These are phyloP conservation scores for Chalara sp. DNA, from an alignment of 2,329 filamentous ascomycete genomes.

Conservation along the genomic window DNA sequence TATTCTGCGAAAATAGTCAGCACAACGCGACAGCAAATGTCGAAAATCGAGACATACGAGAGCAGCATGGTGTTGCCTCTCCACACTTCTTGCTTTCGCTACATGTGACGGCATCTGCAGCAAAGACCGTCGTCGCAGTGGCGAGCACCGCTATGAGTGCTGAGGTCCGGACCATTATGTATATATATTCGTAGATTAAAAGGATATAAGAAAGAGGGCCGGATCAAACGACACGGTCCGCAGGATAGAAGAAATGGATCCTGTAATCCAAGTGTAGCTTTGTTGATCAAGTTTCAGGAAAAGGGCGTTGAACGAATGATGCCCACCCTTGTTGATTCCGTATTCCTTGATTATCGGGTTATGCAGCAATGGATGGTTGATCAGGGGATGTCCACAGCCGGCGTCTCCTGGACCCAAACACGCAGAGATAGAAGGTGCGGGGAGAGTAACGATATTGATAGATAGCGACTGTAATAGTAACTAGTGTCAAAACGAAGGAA, in stretches of 20 bases:
- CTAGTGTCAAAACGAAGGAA: too few relatives aligned
- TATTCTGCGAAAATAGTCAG: conserved; percentile 59
- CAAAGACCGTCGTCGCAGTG: conserved; percentile 16
- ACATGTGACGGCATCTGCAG: conserved; percentile 30
- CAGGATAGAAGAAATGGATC: too few relatives aligned
- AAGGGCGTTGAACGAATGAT: too few relatives aligned
- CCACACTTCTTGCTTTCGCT: conserved; percentile 57
- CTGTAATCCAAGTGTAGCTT: too few relatives aligned
- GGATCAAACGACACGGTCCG: too few relatives aligned
- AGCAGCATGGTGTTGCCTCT: conserved; percentile 67
- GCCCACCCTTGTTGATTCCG: too few relatives aligned
- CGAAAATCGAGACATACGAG: conserved; percentile 47
- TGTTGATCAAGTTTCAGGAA: too few relatives aligned
- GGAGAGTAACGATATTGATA: conserved; percentile 1
- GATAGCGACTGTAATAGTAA: not conserved
- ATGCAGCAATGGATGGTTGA: too few relatives aligned
- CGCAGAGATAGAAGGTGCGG: not conserved
- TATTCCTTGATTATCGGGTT: too few relatives aligned
- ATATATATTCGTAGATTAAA: not conserved
- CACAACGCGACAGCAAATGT: conserved; percentile 5
- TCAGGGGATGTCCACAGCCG: too few relatives aligned
- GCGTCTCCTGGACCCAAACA: too few relatives aligned
- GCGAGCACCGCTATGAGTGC: conserved; percentile 17
- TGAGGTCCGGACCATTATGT: conserved; percentile 25
- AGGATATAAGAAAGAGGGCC: too few relatives aligned